Percentiles rank a stretch among this genome's conserved stretches.
Evolutionary conservation across 257 asterid species (phyloP).

Genomic region (Eucommia ulmoides): DNA sequence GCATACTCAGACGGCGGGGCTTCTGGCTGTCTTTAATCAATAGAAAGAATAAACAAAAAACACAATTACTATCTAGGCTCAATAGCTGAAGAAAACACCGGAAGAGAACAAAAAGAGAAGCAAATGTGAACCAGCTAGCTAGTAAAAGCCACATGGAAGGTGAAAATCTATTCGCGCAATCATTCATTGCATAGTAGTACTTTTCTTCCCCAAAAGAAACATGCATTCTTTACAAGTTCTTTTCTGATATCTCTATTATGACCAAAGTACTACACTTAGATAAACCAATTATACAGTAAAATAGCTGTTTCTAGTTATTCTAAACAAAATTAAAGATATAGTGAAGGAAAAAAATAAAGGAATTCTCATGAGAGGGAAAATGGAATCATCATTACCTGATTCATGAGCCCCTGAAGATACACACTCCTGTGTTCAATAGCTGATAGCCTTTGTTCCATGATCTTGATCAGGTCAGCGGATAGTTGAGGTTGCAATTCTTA

Average conservation of each 20-base stretch:
- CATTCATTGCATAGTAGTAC: too few relatives aligned
- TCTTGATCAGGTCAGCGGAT: constrained; percentile 56
- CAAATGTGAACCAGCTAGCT: neutral
- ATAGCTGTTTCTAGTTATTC: too few relatives aligned
- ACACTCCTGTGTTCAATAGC: constrained; percentile 53
- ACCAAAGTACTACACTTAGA: too few relatives aligned
- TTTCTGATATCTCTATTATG: too few relatives aligned
- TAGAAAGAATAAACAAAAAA: constrained; percentile 7
- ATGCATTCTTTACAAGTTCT: too few relatives aligned
- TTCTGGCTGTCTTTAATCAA: constrained; percentile 59
- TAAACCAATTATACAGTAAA: too few relatives aligned
- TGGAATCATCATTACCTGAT: too few relatives aligned
- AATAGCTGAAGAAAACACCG: neutral
- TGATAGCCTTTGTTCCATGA: constrained; percentile 63
- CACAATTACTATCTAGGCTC: neutral
- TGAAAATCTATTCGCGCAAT: too few relatives aligned
- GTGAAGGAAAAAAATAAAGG: too few relatives aligned
- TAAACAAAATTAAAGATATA: too few relatives aligned
- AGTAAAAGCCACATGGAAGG: neutral
- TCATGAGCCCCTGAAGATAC: constrained; percentile 39
- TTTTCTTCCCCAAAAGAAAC: too few relatives aligned
- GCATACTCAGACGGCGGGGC: constrained; percentile 62
- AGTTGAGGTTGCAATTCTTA: constrained; percentile 41
- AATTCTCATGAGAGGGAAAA: too few relatives aligned
- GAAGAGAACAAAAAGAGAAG: neutral